phyloP scores from a whole-genome alignment of 2,329 filamentous ascomycete genomes.

The Talaromyces sp. region DNA sequence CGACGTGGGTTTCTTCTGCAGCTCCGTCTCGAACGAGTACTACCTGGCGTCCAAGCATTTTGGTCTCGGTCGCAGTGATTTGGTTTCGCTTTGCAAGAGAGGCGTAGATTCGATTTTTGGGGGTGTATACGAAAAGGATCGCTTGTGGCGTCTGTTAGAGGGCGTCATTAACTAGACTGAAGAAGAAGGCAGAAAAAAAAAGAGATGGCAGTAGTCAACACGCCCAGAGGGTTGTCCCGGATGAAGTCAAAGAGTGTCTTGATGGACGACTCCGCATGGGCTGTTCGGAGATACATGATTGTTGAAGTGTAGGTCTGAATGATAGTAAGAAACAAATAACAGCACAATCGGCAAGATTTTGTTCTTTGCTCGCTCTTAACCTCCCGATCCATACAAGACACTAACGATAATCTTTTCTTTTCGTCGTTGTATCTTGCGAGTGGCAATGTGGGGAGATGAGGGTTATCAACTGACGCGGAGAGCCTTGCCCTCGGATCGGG shows the following conservation, averaged over 20 bases:
- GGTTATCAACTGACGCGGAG: too few species aligned
- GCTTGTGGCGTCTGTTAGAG: slow-evolving; percentile 18
- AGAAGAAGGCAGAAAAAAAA: slow-evolving; percentile 36
- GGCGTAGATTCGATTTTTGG: slow-evolving; percentile 64
- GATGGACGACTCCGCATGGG: slow-evolving; percentile 49
- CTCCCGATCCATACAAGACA: too few species aligned
- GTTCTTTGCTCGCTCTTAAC: too few species aligned
- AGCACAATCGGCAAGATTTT: too few species aligned
- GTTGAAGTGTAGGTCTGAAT: too few species aligned
- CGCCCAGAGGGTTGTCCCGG: slow-evolving; percentile 55
- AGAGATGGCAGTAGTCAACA: slow-evolving; percentile 51
- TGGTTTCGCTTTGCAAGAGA: slow-evolving; percentile 55
- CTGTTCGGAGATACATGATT: slow-evolving; percentile 54
- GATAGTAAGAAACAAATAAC: too few species aligned
- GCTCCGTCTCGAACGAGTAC: slow-evolving; percentile 71
- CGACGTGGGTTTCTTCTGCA: slow-evolving; percentile 77
- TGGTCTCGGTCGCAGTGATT: slow-evolving; percentile 42
- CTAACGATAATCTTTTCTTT: too few species aligned
- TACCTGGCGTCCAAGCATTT: slow-evolving; percentile 68
- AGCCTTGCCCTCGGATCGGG: too few species aligned
- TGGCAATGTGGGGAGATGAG: too few species aligned
- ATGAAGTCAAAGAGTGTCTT: slow-evolving; percentile 49
- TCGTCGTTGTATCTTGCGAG: too few species aligned
- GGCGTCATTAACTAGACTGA: slow-evolving; percentile 49
- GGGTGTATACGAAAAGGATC: slow-evolving; percentile 52